These are phyloP conservation scores for Lagerstroemia speciosa DNA, from an alignment of 345 rosid genomes.

Conservation along the genomic window DNA sequence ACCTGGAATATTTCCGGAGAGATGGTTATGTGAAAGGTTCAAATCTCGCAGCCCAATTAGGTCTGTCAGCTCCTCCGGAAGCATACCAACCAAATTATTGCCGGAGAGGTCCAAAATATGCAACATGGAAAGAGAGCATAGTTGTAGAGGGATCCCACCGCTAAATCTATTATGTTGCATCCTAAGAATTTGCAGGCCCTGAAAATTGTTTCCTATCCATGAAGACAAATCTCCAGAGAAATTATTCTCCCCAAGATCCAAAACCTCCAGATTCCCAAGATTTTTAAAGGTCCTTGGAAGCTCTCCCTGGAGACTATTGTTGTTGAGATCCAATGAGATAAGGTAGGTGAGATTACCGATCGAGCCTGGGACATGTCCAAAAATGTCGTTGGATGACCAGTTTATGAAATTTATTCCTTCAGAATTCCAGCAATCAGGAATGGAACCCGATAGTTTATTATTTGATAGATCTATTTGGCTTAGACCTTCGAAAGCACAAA, in stretches of 20 bases:
- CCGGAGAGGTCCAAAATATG: constrained; percentile 14
- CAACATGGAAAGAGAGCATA: constrained; percentile 10
- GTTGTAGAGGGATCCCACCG: constrained; percentile 13
- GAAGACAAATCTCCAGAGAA: constrained; percentile 8
- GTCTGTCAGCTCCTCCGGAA: constrained; percentile 10
- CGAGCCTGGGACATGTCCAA: not conserved
- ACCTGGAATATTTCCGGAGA: constrained; percentile 13
- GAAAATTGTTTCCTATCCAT: constrained; percentile 9
- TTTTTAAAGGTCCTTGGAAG: not conserved
- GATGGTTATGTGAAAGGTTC: constrained; percentile 19
- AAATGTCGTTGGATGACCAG: constrained; percentile 2
- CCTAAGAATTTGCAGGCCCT: not conserved
- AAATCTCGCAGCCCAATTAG: constrained; percentile 8
- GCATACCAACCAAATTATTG: constrained; percentile 15
- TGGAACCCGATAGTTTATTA: constrained; percentile 7
- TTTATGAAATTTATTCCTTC: not conserved
- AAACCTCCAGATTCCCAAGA: not conserved
- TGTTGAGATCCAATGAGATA: not conserved
- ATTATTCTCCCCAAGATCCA: constrained; percentile 11
- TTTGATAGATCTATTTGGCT: not conserved
- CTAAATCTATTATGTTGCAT: constrained; percentile 8
- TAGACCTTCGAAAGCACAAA: not conserved
- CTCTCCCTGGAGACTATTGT: constrained; percentile 10
- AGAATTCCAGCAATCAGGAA: constrained; percentile 6
- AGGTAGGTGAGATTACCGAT: not conserved